Evolutionary conservation across 305 asterid species (phyloP), one percentile per base, ranked within the genome.

Genomic region (Lippia alba): DNA sequence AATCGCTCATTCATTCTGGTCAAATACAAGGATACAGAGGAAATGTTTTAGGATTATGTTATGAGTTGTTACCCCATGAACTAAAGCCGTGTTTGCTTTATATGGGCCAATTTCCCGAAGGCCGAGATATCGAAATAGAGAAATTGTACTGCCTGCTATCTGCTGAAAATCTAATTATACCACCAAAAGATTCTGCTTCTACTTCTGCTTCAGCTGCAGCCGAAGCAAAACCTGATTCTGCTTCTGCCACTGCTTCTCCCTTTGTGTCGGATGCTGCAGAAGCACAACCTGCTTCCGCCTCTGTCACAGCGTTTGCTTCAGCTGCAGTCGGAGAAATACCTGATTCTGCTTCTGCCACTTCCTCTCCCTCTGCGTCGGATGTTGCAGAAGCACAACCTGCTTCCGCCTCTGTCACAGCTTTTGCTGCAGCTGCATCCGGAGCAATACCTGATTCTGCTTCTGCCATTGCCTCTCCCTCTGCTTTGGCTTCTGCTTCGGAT

Each of bases 31-130:
- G 40, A 3, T 62, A 44, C 12, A 12, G 5, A 15, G 5, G 20
- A 54, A 50, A 12, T 6, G 64, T 41, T 55, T 5, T 67, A 40
- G 32, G 3, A 14, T 32, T 34, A 14, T 12, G 55, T 48, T 71
- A 53, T 11, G 17, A 62, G 6, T 11, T 32, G 17, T 72, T 72
- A 56, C 14, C 59, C 20, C 56, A 19, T 45, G 59, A 64, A 19
- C 9, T 64, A 36, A 72, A 72, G 63, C 66, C 60, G 10, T 56
- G 39, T 16, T 45, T 64, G 44, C 66, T 64, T 64, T 56, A 64
- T 12, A 5, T 72, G 41, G 41, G 71, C 40, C 41, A 41, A 12
- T 72, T 72, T 0, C 71, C 66, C 0, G 8, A 10, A 3, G 53
- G 59, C 33, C 32, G n/a, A 1, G 36, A 54, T 12, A 55, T 72